phyloP scores from a whole-genome alignment of 2,329 filamentous ascomycete species.

The Tothia fuscella region DNA sequence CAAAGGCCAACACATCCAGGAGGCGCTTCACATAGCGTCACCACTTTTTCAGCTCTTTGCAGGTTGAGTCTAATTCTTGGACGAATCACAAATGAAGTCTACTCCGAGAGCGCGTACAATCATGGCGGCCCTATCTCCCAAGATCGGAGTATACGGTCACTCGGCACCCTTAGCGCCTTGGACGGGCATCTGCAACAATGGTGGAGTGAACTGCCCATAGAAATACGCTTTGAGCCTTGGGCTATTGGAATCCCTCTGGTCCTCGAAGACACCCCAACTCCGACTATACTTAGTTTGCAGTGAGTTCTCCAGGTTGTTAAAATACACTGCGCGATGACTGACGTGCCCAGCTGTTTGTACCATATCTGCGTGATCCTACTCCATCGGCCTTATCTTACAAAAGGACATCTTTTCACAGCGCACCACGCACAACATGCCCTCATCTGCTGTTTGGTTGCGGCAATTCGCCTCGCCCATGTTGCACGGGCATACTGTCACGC shows the following conservation, averaged over 20 bases:
- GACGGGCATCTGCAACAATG: constrained; percentile 4
- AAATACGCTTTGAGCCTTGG: constrained; percentile 8
- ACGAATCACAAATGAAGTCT: constrained; percentile 4
- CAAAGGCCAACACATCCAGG: constrained; percentile 6
- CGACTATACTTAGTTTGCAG: constrained; percentile 7
- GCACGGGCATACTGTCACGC: constrained; percentile 5
- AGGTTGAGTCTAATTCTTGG: constrained; percentile 7
- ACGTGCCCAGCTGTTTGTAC: constrained; percentile 5
- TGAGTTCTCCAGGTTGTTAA: background rate
- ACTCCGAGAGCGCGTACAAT: constrained; percentile 8
- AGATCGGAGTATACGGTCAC: background rate
- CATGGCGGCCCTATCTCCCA: constrained; percentile 1
- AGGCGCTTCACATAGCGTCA: constrained; percentile 8
- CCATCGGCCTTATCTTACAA: constrained; percentile 9
- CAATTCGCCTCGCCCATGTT: constrained; percentile 7
- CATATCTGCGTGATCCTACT: constrained; percentile 9
- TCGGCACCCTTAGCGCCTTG: background rate
- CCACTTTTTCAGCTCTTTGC: constrained; percentile 6
- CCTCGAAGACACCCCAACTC: constrained; percentile 4
- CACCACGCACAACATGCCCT: background rate
- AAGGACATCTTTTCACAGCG: constrained; percentile 6
- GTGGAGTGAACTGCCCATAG: background rate
- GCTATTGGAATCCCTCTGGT: background rate
- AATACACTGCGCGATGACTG: background rate
- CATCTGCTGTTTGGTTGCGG: background rate